phyloP scores from a whole-genome alignment of 305 asterid genomes.

The Fraxinus nigra region DNA sequence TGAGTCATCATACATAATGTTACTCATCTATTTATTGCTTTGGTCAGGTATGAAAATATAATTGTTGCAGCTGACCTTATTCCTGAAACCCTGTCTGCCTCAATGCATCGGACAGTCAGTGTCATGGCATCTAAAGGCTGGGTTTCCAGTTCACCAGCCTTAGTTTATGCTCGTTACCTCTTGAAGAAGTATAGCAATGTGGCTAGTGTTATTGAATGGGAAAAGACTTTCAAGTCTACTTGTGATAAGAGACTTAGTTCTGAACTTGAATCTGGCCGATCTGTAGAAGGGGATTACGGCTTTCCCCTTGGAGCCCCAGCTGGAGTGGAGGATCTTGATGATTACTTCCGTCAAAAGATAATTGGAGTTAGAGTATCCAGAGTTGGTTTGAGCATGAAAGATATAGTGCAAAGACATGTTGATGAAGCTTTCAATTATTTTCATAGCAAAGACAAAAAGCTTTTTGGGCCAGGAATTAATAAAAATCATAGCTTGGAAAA shows the following conservation, averaged over 20 bases:
- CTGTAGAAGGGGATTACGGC: slow-evolving; percentile 73
- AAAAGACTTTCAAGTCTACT: slow-evolving; percentile 69
- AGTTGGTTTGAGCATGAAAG: slow-evolving; percentile 88
- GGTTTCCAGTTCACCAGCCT: slow-evolving; percentile 67
- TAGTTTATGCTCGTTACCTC: slow-evolving; percentile 67
- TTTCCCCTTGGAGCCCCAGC: slow-evolving; percentile 88
- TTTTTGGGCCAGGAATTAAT: slow-evolving; percentile 50
- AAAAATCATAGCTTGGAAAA: slow-evolving; percentile 59
- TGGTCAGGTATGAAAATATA: slow-evolving; percentile 83
- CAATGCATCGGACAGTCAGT: slow-evolving; percentile 67
- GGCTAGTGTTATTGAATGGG: slow-evolving; percentile 85
- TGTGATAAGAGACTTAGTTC: slow-evolving; percentile 77
- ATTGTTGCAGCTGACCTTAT: slow-evolving; percentile 85
- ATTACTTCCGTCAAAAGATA: slow-evolving; percentile 88
- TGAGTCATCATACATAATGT: background rate
- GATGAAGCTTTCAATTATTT: slow-evolving; percentile 71
- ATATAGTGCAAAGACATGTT: slow-evolving; percentile 72
- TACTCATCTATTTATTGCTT: background rate
- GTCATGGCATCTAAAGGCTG: slow-evolving; percentile 74
- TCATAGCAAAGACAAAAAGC: slow-evolving; percentile 70
- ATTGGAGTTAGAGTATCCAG: slow-evolving; percentile 72
- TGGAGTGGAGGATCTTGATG: slow-evolving; percentile 95
- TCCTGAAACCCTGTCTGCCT: slow-evolving; percentile 80
- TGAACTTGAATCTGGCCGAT: slow-evolving; percentile 79
- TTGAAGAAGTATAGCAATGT: slow-evolving; percentile 68